Percentiles rank a stretch among this genome's conserved stretches.
These are phyloP conservation scores for Coniosporium tulheliwenetii DNA, from an alignment of 2,329 filamentous ascomycete species.

Conservation along the genomic window DNA sequence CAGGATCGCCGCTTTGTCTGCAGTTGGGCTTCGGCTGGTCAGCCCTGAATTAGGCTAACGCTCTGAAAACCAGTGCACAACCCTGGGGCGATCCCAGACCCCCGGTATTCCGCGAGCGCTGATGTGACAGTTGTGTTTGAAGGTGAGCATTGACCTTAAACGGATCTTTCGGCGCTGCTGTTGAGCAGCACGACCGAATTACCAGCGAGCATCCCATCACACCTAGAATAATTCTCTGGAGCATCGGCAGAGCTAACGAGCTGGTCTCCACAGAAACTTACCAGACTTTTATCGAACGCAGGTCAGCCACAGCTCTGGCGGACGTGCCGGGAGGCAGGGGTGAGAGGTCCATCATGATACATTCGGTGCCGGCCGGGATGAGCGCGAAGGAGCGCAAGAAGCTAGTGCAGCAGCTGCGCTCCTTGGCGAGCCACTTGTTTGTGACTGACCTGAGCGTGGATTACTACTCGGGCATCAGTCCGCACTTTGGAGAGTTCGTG, in stretches of 20 bases:
- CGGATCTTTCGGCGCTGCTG: too few species aligned
- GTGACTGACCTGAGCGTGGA: constrained; percentile 4
- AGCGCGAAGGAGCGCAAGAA: constrained; percentile 4
- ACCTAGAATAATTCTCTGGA: too few species aligned
- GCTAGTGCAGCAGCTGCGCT: constrained; percentile 5
- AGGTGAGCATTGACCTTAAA: too few species aligned
- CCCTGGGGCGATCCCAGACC: constrained; percentile 7
- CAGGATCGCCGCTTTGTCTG: too few species aligned
- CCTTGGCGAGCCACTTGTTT: constrained; percentile 5
- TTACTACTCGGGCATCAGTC: constrained; percentile 6
- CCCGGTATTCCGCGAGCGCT: constrained; percentile 4
- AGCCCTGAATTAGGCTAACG: too few species aligned
- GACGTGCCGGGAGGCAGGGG: too few species aligned
- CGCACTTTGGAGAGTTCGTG: background rate
- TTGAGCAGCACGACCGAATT: too few species aligned
- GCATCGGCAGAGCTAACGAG: too few species aligned
- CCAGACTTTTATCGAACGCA: too few species aligned
- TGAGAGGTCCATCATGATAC: constrained; percentile 4
- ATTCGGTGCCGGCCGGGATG: constrained; percentile 5
- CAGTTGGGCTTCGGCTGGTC: too few species aligned
- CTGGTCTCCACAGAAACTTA: background rate
- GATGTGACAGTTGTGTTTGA: constrained; percentile 10
- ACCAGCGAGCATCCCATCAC: too few species aligned
- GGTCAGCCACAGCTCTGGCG: too few species aligned
- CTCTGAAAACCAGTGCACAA: constrained; percentile 7